phyloP scores from a whole-genome alignment of 1,284 basidiomycete species.

The Cronartium quercuum region DNA sequence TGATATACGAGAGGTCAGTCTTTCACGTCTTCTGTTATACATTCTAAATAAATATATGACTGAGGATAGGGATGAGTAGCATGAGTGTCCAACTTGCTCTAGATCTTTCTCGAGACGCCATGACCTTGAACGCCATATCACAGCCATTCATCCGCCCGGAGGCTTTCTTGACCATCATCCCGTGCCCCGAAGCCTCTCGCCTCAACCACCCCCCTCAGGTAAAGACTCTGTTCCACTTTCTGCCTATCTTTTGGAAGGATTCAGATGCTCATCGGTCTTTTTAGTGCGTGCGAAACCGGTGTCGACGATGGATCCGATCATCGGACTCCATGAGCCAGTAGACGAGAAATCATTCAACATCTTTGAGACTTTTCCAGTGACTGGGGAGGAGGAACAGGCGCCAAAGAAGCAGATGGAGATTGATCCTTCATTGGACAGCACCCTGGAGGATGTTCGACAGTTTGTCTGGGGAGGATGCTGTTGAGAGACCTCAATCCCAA shows the following conservation, averaged over 20 bases:
- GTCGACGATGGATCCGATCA: too few species aligned
- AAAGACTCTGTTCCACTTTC: too few species aligned
- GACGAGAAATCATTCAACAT: not conserved
- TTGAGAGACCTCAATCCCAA: too few species aligned
- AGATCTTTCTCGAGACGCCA: slow-evolving; percentile 33
- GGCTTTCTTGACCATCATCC: not conserved
- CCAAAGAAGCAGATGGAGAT: not conserved
- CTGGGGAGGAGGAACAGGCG: not conserved
- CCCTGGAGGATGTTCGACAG: not conserved
- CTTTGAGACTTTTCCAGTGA: not conserved
- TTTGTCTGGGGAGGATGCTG: not conserved
- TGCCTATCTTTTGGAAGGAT: too few species aligned
- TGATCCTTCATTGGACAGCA: not conserved
- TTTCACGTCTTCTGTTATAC: not conserved
- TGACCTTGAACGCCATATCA: slow-evolving; percentile 30
- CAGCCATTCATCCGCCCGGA: slow-evolving; percentile 23
- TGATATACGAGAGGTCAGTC: slow-evolving; percentile 26
- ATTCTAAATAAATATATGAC: not conserved
- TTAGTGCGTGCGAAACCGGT: too few species aligned
- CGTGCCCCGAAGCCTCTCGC: not conserved
- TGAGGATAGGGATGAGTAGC: not conserved
- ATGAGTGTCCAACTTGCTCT: slow-evolving; percentile 28
- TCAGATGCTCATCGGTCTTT: too few species aligned
- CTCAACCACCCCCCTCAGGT: not conserved
- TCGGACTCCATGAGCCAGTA: not conserved